Conservation (phyloP, 2,329 filamentous ascomycete genomes). For the Sclerotiophoma versabilis region DNA sequence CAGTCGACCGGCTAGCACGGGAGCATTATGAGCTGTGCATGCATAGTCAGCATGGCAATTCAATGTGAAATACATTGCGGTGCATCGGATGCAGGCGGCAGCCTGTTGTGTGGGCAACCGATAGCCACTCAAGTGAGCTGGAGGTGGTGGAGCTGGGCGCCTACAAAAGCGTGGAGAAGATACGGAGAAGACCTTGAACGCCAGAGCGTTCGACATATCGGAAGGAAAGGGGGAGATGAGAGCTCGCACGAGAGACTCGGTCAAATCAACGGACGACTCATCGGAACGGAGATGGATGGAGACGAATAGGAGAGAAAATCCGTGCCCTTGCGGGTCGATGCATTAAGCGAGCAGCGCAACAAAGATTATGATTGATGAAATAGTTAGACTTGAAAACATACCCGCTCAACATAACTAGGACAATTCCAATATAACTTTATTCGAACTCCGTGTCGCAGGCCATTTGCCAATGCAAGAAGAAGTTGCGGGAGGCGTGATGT, state of each 20-base stretch:
- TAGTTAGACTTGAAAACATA: neutral
- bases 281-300: neutral
- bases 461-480: too few relatives aligned
- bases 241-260: slow-evolving; percentile 2
- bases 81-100: slow-evolving; percentile 1
- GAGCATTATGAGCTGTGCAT: slow-evolving; percentile 1
- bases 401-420: too few relatives aligned
- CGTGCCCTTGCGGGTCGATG: slow-evolving; percentile 1
- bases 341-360: neutral
- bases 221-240: neutral
- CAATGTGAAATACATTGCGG: neutral
- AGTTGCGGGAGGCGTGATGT: too few relatives aligned
- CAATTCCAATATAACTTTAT: too few relatives aligned
- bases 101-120: neutral
- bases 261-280: neutral
- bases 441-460: too few relatives aligned
- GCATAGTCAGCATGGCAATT: slow-evolving; percentile 11
- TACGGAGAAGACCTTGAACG: neutral
- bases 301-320: slow-evolving; percentile 3
- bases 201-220: neutral
- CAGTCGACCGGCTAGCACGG: slow-evolving; percentile 17
- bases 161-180: slow-evolving; percentile 9
- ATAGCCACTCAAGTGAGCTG: neutral
- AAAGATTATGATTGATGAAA: neutral
- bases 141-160: slow-evolving; percentile 7